Evolutionary conservation across 345 rosid genomes (phyloP), one percentile per base, ranked within the genome.

Genomic region (Passiflora organensis): DNA sequence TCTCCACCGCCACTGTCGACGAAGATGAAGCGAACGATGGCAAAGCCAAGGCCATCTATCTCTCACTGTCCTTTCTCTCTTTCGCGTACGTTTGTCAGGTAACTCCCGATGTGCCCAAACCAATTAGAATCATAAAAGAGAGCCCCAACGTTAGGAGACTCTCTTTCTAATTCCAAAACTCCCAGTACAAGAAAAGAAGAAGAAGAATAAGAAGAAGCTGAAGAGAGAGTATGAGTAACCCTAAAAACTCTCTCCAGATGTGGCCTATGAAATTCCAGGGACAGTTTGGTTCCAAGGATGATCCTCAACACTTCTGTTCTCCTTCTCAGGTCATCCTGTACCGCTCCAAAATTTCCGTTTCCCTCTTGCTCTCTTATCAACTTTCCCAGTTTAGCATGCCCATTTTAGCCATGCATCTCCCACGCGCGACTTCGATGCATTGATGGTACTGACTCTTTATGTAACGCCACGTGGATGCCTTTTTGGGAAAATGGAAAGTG

Each of bases 1-100:
- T 93, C 44, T 93, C 97, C 55, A 93, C 96, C 15, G 95, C 88
- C 18, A 86, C 94, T 13, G 81, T 56, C 11, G 96, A 94, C 37
- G 95, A 77, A 32, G 85, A 66, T 4, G 70, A 59, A 0, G 66
- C 55, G n/a, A 23, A 45, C 54, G 45, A 3, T 2, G 58, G 36
- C 68, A 52, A 17, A 24, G 21, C 69, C 64, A 57, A 2, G 0
- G 62, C 62, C 73, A 58, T 52, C 48, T 15, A 25, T 41, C 21
- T 52, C 53, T 39, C 18, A 8, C 22, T 36, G n/a, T 9, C 20
- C 10, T 48, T 13, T 13, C 17, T 23, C 43, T 47, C 21, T 28
- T 28, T 28, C 34, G 5, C 34, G 3, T 8, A 3, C 34, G 34
- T 28, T 28, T 28, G 34, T 28, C 8, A 28, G n/a, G 5, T 28